These are phyloP conservation scores for Hyphodiscus sp. DNA, from an alignment of 2,329 filamentous ascomycete genomes.

Conservation along the genomic window DNA sequence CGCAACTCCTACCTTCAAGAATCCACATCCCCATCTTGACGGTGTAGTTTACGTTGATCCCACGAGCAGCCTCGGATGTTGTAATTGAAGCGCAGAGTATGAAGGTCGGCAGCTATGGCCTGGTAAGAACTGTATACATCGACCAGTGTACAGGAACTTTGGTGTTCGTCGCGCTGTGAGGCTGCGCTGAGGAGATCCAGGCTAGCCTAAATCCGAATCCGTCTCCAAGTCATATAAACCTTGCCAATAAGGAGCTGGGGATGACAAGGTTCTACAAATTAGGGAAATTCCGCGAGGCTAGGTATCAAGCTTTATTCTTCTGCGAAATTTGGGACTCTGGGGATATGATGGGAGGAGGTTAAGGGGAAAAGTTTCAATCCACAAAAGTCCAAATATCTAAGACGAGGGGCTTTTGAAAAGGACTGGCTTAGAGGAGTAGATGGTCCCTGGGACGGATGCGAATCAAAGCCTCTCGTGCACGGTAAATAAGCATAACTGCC, in stretches of 20 bases:
- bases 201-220: no score
- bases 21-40: slow-evolving; percentile 50
- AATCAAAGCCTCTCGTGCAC: not conserved
- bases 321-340: not conserved
- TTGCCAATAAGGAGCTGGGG: not conserved
- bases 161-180: not conserved
- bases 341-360: not conserved
- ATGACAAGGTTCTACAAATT: not conserved
- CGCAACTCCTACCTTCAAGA: slow-evolving; percentile 51
- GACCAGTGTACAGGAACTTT: not conserved
- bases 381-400: no score
- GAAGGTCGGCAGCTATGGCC: not conserved
- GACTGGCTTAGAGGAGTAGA: not conserved
- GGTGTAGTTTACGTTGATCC: not conserved
- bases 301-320: not conserved
- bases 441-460: not conserved
- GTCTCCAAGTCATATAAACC: not conserved
- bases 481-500: not conserved
- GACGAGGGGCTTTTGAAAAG: not conserved
- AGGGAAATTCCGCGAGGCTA: not conserved
- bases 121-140: not conserved
- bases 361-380: no score
- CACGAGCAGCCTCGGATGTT: not conserved
- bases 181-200: not conserved
- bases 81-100: not conserved